Evolutionary conservation across 2,329 filamentous ascomycete genomes (phyloP).

Genomic region (Aureobasidium sp.): DNA sequence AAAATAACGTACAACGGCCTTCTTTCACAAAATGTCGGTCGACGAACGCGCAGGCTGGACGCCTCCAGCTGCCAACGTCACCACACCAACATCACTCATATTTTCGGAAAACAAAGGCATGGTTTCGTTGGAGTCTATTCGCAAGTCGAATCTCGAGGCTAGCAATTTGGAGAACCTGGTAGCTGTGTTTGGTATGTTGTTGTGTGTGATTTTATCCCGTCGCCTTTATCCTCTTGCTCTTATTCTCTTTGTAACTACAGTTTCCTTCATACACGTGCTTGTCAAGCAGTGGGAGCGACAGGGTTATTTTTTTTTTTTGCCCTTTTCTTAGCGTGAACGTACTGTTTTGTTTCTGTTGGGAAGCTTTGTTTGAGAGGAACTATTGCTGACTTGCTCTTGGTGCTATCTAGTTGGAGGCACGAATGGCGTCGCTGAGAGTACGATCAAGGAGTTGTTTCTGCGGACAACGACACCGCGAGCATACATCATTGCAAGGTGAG

Average conservation of each 20-base stretch:
- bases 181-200: conserved; percentile 23
- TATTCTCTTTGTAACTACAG: background rate
- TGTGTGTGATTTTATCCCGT: too few relatives aligned
- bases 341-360: background rate
- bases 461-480: conserved; percentile 30
- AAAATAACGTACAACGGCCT: background rate
- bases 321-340: background rate
- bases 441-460: conserved; percentile 34
- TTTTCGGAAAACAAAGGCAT: conserved; percentile 15
- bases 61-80: background rate
- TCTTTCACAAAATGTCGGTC: background rate
- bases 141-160: conserved; percentile 24
- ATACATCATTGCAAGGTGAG: conserved; percentile 35
- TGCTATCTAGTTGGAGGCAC: conserved; percentile 31
- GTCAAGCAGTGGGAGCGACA: background rate
- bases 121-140: conserved; percentile 21
- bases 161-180: conserved; percentile 24
- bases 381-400: background rate
- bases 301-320: background rate
- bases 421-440: conserved; percentile 35
- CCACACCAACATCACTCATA: conserved; percentile 13
- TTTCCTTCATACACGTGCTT: background rate
- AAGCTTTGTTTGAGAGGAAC: background rate
- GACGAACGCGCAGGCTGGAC: conserved; percentile 6
- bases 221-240: background rate